phyloP scores from a whole-genome alignment of 2,329 filamentous ascomycete genomes.

The Phaeomoniella chlamydospora region DNA sequence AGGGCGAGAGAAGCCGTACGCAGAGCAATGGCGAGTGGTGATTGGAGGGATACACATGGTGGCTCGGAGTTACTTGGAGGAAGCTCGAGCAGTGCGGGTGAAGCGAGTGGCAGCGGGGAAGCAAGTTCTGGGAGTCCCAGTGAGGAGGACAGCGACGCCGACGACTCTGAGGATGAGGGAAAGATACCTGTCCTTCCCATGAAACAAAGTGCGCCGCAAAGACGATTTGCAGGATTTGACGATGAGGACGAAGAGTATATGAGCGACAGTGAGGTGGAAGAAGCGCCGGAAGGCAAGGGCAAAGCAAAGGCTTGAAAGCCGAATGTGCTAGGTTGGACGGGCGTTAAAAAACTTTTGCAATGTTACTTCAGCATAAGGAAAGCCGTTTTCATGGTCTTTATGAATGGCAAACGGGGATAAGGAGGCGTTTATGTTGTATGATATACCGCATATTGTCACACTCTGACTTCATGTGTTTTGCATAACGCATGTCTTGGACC shows the following conservation, averaged over 20 bases:
- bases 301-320: slow-evolving; percentile 1
- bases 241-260: slow-evolving; percentile 31
- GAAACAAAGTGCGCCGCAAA: slow-evolving; percentile 12
- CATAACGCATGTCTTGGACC: too few species aligned
- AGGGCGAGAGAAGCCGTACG: slow-evolving; percentile 66
- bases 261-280: slow-evolving; percentile 25
- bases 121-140: slow-evolving; percentile 18
- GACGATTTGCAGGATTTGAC: slow-evolving; percentile 31
- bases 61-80: slow-evolving; percentile 17
- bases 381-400: too few species aligned
- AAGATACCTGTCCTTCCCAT: slow-evolving; percentile 9
- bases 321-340: too few species aligned
- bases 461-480: too few species aligned
- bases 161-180: slow-evolving; percentile 10
- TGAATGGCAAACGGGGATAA: too few species aligned
- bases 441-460: too few species aligned
- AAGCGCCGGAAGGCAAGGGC: slow-evolving; percentile 19
- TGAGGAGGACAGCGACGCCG: slow-evolving; percentile 21
- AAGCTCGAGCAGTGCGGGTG: slow-evolving; percentile 23
- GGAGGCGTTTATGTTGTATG: too few species aligned
- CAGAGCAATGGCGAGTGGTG: slow-evolving; percentile 52
- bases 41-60: slow-evolving; percentile 26
- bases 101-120: slow-evolving; percentile 16
- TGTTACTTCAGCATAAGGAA: too few species aligned
- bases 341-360: too few species aligned